These are phyloP conservation scores for Ceratobasidium sp. DNA, from an alignment of 1,284 basidiomycete species.

Conservation along the genomic window DNA sequence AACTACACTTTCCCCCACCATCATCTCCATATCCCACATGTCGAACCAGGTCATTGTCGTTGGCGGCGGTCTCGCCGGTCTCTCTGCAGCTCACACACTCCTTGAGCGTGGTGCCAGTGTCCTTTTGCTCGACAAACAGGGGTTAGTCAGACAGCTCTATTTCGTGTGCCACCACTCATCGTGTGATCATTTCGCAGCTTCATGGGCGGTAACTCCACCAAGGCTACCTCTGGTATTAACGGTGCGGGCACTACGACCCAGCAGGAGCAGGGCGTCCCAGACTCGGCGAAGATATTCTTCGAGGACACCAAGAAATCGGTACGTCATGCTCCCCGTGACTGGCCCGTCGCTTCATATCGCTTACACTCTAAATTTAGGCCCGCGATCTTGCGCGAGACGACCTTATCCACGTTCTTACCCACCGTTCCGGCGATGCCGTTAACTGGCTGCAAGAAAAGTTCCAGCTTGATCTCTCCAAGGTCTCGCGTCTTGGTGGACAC, in stretches of 20 bases:
- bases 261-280: conserved; percentile 84
- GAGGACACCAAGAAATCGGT: conserved; percentile 96
- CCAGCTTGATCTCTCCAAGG: conserved; percentile 92
- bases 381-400: conserved; percentile 97
- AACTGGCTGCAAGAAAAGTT: conserved; percentile 96
- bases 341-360: conserved; percentile 23
- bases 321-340: conserved; percentile 50
- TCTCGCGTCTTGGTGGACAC: conserved; percentile 95
- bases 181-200: conserved; percentile 66
- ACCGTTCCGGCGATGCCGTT: conserved; percentile 94
- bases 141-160: conserved; percentile 57
- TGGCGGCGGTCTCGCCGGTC: conserved; percentile 93
- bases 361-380: conserved; percentile 62
- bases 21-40: conserved; percentile 52
- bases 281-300: conserved; percentile 89
- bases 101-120: conserved; percentile 97
- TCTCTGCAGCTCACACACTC: conserved; percentile 94
- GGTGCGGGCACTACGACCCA: conserved; percentile 89
- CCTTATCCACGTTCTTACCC: conserved; percentile 94
- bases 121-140: conserved; percentile 90
- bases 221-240: conserved; percentile 93
- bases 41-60: conserved; percentile 83
- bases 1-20: conserved; percentile 38
- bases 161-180: conserved; percentile 10
- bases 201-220: conserved; percentile 97